Conservation (phyloP, 164 flowering plant species). For the Echeveria elegans region DNA sequence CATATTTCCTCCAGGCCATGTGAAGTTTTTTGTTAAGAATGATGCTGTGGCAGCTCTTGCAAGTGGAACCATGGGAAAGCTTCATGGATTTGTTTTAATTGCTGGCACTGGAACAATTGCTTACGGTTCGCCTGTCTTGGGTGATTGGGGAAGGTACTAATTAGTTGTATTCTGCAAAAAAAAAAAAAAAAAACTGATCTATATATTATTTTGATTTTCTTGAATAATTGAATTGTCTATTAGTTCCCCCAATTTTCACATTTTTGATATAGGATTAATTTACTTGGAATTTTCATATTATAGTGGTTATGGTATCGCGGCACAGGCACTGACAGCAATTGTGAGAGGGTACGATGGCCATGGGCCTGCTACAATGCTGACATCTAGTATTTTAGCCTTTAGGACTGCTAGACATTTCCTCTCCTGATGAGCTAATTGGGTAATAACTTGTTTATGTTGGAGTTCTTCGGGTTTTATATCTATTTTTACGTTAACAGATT, state of each 20-base stretch:
- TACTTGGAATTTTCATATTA: slow-evolving; percentile 13
- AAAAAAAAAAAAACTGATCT: too few species aligned
- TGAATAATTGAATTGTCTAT: too few species aligned
- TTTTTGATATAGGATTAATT: background rate
- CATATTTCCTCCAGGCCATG: slow-evolving; percentile 66
- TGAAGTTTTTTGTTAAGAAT: slow-evolving; percentile 68
- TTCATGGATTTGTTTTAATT: slow-evolving; percentile 92
- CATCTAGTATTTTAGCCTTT: slow-evolving; percentile 46
- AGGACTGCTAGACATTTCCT: slow-evolving; percentile 51
- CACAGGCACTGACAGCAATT: slow-evolving; percentile 81
- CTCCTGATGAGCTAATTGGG: slow-evolving; percentile 95
- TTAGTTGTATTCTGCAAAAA: background rate
- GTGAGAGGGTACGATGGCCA: slow-evolving; percentile 93
- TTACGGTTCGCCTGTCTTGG: slow-evolving; percentile 83
- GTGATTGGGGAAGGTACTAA: slow-evolving; percentile 99
- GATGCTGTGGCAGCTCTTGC: slow-evolving; percentile 97
- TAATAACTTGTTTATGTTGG: slow-evolving; percentile 18
- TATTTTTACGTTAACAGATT: too few species aligned
- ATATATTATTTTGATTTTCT: too few species aligned
- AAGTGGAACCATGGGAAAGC: slow-evolving; percentile 92
- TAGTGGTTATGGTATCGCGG: slow-evolving; percentile 98
- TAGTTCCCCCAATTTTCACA: too few species aligned
- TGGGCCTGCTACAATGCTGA: slow-evolving; percentile 71
- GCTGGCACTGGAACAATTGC: slow-evolving; percentile 91
- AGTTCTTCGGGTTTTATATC: too few species aligned